Percentiles rank a stretch among this genome's conserved stretches.
These are phyloP conservation scores for Cairneyella variabilis DNA, from an alignment of 495 filamentous ascomycete genomes.

Conservation along the genomic window DNA sequence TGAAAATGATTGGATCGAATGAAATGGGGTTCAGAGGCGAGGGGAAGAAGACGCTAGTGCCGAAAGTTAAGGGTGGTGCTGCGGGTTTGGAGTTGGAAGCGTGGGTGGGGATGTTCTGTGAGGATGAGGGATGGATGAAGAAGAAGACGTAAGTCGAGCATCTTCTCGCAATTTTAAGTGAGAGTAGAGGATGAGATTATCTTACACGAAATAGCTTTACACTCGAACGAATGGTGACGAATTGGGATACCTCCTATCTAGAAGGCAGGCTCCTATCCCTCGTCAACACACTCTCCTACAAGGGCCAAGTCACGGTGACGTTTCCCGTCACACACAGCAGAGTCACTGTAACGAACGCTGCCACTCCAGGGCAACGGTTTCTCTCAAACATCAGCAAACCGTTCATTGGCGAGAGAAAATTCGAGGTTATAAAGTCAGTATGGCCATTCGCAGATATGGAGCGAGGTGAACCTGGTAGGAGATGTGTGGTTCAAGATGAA, in stretches of 20 bases:
- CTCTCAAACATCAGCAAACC: slow-evolving; percentile 48
- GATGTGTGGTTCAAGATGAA: slow-evolving; percentile 46
- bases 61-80: no score
- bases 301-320: slow-evolving; percentile 42
- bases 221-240: slow-evolving; percentile 44
- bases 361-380: slow-evolving; percentile 48
- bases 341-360: slow-evolving; percentile 45
- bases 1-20: slow-evolving; percentile 43
- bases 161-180: background rate
- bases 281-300: slow-evolving; percentile 40
- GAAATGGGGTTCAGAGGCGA: slow-evolving; percentile 47
- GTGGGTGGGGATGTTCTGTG: slow-evolving; percentile 45
- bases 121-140: slow-evolving; percentile 42
- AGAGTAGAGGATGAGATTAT: background rate
- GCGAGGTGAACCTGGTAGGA: slow-evolving; percentile 17
- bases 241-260: slow-evolving; percentile 48
- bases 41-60: slow-evolving; percentile 32
- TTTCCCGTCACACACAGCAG: slow-evolving; percentile 47
- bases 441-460: slow-evolving; percentile 26
- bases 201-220: slow-evolving; percentile 33
- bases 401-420: slow-evolving; percentile 24
- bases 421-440: slow-evolving; percentile 21
- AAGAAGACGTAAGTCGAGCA: slow-evolving; percentile 21
- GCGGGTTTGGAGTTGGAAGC: slow-evolving; percentile 41
- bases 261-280: slow-evolving; percentile 47